Evolutionary conservation across 352 stramenopile genomes (phyloP).

Genomic region (Nothophytophthora sp.): DNA sequence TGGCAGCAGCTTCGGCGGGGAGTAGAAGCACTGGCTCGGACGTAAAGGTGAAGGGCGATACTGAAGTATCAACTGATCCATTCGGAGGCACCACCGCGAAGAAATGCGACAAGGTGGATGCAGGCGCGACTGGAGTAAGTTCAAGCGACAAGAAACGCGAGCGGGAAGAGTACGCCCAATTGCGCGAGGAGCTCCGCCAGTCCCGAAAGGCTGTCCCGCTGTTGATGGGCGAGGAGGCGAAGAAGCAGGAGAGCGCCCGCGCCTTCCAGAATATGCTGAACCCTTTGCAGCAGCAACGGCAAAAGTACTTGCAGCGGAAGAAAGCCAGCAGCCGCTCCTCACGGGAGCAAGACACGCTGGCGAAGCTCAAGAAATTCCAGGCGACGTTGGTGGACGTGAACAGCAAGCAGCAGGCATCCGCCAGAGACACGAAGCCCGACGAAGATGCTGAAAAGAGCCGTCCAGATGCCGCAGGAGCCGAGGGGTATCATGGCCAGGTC

Average conservation of each 20-base stretch:
- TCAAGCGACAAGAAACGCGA: constrained; percentile 24
- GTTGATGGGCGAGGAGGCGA: constrained; percentile 58
- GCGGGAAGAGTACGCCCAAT: constrained; percentile 62
- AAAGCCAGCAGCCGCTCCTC: constrained; percentile 49
- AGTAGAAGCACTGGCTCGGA: constrained; percentile 4
- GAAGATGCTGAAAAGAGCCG: constrained; percentile 6
- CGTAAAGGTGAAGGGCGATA: constrained; percentile 15
- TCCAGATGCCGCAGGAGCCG: constrained; percentile 9
- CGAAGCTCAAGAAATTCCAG: constrained; percentile 70
- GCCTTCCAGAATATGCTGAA: constrained; percentile 75
- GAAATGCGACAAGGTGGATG: constrained; percentile 7
- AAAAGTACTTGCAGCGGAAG: constrained; percentile 72
- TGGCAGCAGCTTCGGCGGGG: constrained; percentile 27
- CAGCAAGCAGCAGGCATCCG: constrained; percentile 6
- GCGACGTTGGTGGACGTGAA: constrained; percentile 49
- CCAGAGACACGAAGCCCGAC: neutral
- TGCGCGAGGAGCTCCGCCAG: constrained; percentile 69
- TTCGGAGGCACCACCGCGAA: neutral
- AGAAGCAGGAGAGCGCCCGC: constrained; percentile 53
- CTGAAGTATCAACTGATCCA: constrained; percentile 25
- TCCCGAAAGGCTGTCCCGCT: constrained; percentile 61
- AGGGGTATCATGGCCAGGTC: constrained; percentile 71
- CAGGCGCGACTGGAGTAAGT: neutral
- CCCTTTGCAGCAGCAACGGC: constrained; percentile 70
- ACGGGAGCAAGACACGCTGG: constrained; percentile 70